Conservation (phyloP, 1,139 yeast species). For the Zygotorulaspora mrakii region DNA sequence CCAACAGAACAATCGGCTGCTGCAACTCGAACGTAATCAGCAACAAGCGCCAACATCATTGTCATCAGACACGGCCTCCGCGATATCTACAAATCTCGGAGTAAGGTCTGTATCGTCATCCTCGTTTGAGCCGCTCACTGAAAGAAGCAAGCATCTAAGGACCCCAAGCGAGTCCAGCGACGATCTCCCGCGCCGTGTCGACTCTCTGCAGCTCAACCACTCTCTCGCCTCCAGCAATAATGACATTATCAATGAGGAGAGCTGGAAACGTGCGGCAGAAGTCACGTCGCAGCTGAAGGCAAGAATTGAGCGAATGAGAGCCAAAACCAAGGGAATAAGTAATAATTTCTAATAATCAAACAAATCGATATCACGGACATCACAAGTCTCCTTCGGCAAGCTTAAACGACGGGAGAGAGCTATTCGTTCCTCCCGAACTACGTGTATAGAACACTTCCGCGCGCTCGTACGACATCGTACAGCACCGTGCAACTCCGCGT, state of each 20-base stretch:
- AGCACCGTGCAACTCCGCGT: no score
- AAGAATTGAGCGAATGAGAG: constrained; percentile 83
- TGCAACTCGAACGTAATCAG: no score
- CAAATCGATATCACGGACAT: no score
- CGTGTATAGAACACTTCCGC: no score
- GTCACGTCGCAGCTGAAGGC: constrained; percentile 83
- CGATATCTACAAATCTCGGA: constrained; percentile 19
- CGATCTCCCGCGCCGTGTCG: constrained; percentile 31
- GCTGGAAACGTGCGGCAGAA: constrained; percentile 88
- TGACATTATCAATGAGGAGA: constrained; percentile 51
- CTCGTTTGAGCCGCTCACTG: constrained; percentile 14
- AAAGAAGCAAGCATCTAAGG: constrained; percentile 14
- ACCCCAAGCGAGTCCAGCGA: constrained; percentile 30
- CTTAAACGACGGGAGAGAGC: no score
- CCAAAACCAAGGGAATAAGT: constrained; percentile 43
- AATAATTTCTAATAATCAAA: constrained; percentile 8
- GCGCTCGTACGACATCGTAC: no score
- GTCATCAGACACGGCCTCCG: constrained; percentile 13
- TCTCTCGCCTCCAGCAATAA: constrained; percentile 9
- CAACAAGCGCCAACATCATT: constrained; percentile 10
- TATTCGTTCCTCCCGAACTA: no score
- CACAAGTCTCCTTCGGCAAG: background rate
- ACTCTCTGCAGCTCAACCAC: constrained; percentile 25
- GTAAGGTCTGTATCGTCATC: constrained; percentile 20
- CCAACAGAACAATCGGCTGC: no score